Conservation (phyloP, 1,284 basidiomycete species). For the Moesziomyces aphidis region DNA sequence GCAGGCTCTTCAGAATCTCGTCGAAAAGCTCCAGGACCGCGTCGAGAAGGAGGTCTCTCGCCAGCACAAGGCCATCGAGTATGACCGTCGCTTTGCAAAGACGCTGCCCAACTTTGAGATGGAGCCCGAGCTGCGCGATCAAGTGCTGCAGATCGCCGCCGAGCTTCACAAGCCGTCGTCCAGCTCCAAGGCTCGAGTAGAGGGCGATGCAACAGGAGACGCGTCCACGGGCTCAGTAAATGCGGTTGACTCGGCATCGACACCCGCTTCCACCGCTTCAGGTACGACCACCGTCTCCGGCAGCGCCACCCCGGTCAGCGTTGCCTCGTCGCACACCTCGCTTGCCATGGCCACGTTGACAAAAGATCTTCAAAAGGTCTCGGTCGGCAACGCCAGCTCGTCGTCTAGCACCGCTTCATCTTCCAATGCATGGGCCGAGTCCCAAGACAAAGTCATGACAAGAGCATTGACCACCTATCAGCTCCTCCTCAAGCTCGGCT, state of each 20-base stretch:
- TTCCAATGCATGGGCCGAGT: constrained; percentile 27
- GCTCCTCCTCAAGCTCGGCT: constrained; percentile 85
- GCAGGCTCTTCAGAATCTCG: constrained; percentile 63
- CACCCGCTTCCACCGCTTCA: constrained; percentile 22
- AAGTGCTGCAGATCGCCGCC: constrained; percentile 73
- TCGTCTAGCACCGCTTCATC: constrained; percentile 14
- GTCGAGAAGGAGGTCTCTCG: constrained; percentile 87
- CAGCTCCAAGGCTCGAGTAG: constrained; percentile 3
- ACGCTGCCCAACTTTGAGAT: constrained; percentile 77
- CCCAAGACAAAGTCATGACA: constrained; percentile 73
- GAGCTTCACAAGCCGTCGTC: constrained; percentile 69
- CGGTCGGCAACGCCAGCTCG: constrained; percentile 10
- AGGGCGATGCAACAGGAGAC: not conserved
- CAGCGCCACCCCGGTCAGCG: constrained; percentile 36
- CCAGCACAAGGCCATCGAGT: constrained; percentile 79
- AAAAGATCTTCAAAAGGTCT: constrained; percentile 43
- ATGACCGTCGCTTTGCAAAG: constrained; percentile 81
- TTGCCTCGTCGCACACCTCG: constrained; percentile 32
- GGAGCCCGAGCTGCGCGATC: constrained; percentile 74
- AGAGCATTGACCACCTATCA: constrained; percentile 84
- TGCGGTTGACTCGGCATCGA: constrained; percentile 12
- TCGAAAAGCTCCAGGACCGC: constrained; percentile 84
- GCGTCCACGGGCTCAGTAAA: constrained; percentile 4
- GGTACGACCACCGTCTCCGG: constrained; percentile 27
- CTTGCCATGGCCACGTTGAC: constrained; percentile 43